Base-by-base conservation (phyloP, 1,284 basidiomycete genomes). In the Somion occarium region DNA sequence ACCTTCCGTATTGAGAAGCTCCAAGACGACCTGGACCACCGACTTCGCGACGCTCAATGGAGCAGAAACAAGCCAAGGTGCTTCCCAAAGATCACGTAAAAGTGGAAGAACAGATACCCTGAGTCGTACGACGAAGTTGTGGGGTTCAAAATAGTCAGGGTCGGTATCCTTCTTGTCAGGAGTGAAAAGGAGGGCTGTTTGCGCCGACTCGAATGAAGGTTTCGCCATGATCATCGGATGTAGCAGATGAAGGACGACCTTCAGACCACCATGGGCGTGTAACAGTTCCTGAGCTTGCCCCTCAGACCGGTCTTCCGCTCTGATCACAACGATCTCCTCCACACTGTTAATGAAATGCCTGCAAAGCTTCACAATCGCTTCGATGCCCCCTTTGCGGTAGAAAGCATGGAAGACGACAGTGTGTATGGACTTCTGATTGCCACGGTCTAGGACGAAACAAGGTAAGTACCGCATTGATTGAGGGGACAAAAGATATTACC, bases 41-140 rank as follows among this genome's bases (percentile, higher is more conserved):
- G 82, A 76, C 69, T 86, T 79, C 72, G 85, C 83, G 52, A 93
- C 74, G 43, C 80, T 78, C 12, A 88, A 71, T 1, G 92, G 91
- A 0, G 87, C 80, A 1, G 81, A 75, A 4, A 81, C 70, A 0
- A 99, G 74, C 95, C 96, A 99, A 1, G 79, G 64, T 3, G 93
- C 83, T 54, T 86, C 78, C 94, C 95, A 99, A 12, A 94, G 74
- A 5, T 77, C 75, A 23, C 73, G 73, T 3, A 93, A 64, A 9
- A 89, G 64, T 1, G 93, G 88, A 22, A 94, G 69, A 24, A 86
- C 75, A 3, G 80, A 76, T 22, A 85, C 69, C 39, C 97, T 86
- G 58, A 97, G 74, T 56, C 79, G 82, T 53, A 98, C 84, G 46
- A 99, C 76, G 67, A 97, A 89, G 61, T 89, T 86, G 64, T 88